Percentiles rank a stretch among this genome's conserved stretches.
These are phyloP conservation scores for Hypoxylon sp. DNA, from an alignment of 2,329 filamentous ascomycete species.

Conservation along the genomic window DNA sequence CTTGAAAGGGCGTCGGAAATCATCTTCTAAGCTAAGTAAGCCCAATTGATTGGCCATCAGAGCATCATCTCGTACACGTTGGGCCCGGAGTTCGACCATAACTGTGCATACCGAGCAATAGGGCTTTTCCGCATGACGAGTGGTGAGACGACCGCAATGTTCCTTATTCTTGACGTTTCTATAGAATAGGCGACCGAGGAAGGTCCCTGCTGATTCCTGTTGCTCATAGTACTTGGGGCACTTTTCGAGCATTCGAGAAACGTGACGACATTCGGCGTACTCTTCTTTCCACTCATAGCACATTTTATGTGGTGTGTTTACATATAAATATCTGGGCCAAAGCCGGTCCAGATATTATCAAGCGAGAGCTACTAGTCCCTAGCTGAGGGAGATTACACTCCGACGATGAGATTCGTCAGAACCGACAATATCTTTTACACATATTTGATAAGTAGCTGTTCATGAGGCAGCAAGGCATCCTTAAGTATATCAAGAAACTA, in stretches of 20 bases:
- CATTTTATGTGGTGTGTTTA: conserved; percentile 40
- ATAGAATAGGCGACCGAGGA: conserved; percentile 44
- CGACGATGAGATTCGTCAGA: conserved; percentile 3
- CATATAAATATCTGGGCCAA: not conserved
- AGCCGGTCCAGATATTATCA: conserved; percentile 3
- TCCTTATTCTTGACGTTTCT: conserved; percentile 27
- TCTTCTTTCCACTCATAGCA: conserved; percentile 46
- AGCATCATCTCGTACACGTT: conserved; percentile 45
- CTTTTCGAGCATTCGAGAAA: conserved; percentile 34
- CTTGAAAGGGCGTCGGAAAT: conserved; percentile 15
- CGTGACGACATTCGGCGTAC: conserved; percentile 48
- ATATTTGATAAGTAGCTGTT: not conserved
- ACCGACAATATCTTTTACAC: conserved; percentile 1
- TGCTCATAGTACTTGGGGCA: conserved; percentile 49
- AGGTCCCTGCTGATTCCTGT: conserved; percentile 39
- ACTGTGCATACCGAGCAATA: conserved; percentile 48
- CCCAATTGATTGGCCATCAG: conserved; percentile 37
- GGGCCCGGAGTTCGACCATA: conserved; percentile 31
- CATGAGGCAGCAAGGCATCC: not conserved
- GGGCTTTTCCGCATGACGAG: conserved; percentile 33
- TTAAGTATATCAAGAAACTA: conserved; percentile 17
- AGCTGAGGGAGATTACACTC: not conserved
- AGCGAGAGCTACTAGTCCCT: not conserved
- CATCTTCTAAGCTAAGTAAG: conserved; percentile 32
- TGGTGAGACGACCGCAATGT: conserved; percentile 48